Conservation (phyloP, 352 stramenopile species). For the Peronosclerospora sorghi region DNA sequence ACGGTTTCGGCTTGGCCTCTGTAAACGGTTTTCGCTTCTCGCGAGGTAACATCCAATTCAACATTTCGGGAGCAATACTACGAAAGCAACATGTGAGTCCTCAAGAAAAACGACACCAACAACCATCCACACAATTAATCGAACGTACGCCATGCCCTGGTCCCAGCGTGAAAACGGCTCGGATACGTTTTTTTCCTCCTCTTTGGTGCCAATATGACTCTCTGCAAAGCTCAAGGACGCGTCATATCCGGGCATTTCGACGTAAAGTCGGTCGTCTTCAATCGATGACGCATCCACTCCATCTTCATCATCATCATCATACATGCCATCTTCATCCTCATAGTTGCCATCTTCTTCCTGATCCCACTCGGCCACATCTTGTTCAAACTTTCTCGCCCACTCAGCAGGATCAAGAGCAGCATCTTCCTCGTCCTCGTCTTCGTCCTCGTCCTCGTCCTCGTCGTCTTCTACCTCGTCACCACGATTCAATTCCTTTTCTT, state of each 20-base stretch:
- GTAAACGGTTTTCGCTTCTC: conserved; percentile 48
- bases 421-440: conserved; percentile 30
- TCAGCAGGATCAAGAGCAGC: conserved; percentile 34
- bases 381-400: conserved; percentile 61
- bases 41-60: conserved; percentile 72
- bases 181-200: conserved; percentile 13
- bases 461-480: conserved; percentile 19
- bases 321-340: conserved; percentile 1
- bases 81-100: neutral
- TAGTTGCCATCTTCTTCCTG: conserved; percentile 18
- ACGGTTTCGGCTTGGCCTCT: conserved; percentile 53
- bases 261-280: conserved; percentile 62
- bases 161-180: conserved; percentile 44
- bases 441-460: conserved; percentile 17
- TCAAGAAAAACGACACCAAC: neutral
- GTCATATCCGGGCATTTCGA: conserved; percentile 65
- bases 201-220: conserved; percentile 28
- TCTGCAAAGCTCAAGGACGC: conserved; percentile 45
- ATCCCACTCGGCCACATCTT: conserved; percentile 45
- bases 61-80: conserved; percentile 52
- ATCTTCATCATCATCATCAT: conserved; percentile 2
- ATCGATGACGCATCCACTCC: conserved; percentile 7
- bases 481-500: conserved; percentile 22
- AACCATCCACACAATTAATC: no score
- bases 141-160: conserved; percentile 47